Conservation (phyloP, 345 rosid genomes). For the Dipteronia dyeriana region DNA sequence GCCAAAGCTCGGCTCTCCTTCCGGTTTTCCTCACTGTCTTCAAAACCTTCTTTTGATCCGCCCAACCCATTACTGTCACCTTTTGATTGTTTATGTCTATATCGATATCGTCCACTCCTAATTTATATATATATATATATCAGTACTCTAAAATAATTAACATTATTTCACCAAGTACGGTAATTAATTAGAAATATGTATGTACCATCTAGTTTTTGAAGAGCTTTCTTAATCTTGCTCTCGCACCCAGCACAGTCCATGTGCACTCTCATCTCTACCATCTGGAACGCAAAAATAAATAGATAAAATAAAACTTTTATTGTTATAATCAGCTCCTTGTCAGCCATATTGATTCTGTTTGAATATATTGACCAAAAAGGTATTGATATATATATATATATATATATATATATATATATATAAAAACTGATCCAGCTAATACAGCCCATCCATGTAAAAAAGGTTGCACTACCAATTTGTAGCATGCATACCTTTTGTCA, state of each 20-base stretch:
- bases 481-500: neutral
- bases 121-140: neutral
- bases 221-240: conserved; percentile 56
- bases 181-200: neutral
- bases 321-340: neutral
- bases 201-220: conserved; percentile 61
- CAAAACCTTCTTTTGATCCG: conserved; percentile 60
- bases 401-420: no score
- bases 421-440: no score
- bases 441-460: no score
- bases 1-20: conserved; percentile 70
- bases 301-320: neutral
- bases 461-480: no score
- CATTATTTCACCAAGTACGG: no score
- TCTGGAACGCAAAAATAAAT: conserved; percentile 32
- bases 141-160: no score
- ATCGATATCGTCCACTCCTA: conserved; percentile 71
- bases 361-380: neutral
- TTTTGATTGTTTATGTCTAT: conserved; percentile 62
- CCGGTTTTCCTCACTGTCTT: conserved; percentile 56
- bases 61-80: conserved; percentile 80
- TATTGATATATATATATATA: neutral
- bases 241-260: conserved; percentile 83
- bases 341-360: neutral
- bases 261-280: conserved; percentile 63